A percentile compares a stretch with the other conserved stretches of the same genome.
These are phyloP conservation scores for Fusarium hainanense DNA, from an alignment of 2,329 filamentous ascomycete genomes.

Conservation along the genomic window DNA sequence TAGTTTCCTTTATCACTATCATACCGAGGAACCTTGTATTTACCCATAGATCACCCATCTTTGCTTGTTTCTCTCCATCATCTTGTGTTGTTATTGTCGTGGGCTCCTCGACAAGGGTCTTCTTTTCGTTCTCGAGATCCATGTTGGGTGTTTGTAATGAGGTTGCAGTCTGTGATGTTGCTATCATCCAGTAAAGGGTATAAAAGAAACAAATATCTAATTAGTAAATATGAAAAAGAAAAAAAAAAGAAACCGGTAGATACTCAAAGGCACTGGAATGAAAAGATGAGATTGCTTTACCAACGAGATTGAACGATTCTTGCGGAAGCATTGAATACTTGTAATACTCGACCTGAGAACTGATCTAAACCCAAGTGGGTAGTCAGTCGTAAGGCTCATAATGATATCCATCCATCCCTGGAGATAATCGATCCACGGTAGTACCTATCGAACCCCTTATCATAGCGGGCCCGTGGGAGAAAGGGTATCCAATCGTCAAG, in stretches of 20 bases:
- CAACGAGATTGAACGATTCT: background rate
- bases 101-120: conserved; percentile 5
- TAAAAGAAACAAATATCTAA: background rate
- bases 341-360: background rate
- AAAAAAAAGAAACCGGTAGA: background rate
- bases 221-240: background rate
- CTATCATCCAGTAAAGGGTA: background rate
- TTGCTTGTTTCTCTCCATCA: conserved; percentile 5
- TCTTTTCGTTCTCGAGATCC: conserved; percentile 16
- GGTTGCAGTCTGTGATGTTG: background rate
- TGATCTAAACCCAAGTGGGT: background rate
- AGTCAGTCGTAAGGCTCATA: background rate
- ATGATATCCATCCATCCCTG: background rate
- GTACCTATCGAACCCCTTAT: background rate
- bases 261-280: background rate
- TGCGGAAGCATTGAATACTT: conserved; percentile 3
- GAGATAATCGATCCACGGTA: background rate
- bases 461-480: background rate
- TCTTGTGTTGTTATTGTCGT: conserved; percentile 7
- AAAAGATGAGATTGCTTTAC: background rate
- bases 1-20: background rate
- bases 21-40: rapidly evolving
- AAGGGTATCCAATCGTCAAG: conserved; percentile 16
- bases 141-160: background rate
- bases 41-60: conserved; percentile 26